Evolutionary conservation across 1,284 basidiomycete genomes (phyloP), one percentile per base, ranked within the genome.

Genomic region (Pseudozyma hubeiensis): DNA sequence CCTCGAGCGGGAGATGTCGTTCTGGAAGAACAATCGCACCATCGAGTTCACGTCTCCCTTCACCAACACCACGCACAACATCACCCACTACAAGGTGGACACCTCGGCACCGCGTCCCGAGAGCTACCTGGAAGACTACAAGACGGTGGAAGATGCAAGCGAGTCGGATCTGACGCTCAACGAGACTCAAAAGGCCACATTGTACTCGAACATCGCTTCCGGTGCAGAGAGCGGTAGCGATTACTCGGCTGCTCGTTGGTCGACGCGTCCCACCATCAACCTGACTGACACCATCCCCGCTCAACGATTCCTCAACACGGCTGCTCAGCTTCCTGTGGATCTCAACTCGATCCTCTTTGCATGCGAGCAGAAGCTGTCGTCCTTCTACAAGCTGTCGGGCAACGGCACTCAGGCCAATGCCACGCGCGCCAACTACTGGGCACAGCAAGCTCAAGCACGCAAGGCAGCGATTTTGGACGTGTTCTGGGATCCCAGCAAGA

Each of bases 51-150:
- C 87, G 3, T 92, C 91, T 57, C 92, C 94, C 0, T 87, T 90
- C 87, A 87, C 91, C 88, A 63, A 90, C 89, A 77, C 87, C 48
- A 90, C 88, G 0, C 88, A 91, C 85, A 85, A 87, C 10, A 88
- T 97, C 82, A 89, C 89, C 37, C 90, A 87, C 63, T 96, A 93
- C 79, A 53, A 63, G 50, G 89, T 87, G 65, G 84, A 83, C 65
- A 97, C 95, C 84, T 90, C 87, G 30, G 94, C 92, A 0, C 94
- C 94, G 29, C 88, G 93, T n/a, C 94, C 94, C 0, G 94, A 97
- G 84, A 87, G 87, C 13, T 86, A 85, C 66, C 68, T 85, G 14
- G 80, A 87, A 88, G 94, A 97, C 86, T 95, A 92, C 79, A 77
- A 86, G 31, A 93, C 92, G 0, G 91, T 89, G 6, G 89, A 77